Percentiles rank a stretch among this genome's conserved stretches.
Conservation (phyloP, 1,139 yeast genomes). For the Taiozyma sp. region DNA sequence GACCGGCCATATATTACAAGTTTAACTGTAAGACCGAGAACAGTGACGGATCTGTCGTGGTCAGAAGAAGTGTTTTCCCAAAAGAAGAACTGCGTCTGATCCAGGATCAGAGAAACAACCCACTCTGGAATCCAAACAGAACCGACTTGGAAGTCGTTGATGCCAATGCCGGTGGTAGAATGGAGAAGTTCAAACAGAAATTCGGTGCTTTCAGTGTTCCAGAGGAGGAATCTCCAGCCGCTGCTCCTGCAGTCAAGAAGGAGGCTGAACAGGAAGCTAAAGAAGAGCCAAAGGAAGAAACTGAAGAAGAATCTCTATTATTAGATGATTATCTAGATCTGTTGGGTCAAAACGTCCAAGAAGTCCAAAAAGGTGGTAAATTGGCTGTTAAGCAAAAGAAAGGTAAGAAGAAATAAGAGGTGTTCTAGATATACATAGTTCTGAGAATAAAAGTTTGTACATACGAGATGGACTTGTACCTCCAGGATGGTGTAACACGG, state of each 20-base stretch:
- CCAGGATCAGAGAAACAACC: slow-evolving; percentile 80
- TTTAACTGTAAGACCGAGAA: slow-evolving; percentile 84
- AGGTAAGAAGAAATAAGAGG: slow-evolving; percentile 29
- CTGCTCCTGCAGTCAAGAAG: background rate
- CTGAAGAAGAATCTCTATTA: slow-evolving; percentile 22
- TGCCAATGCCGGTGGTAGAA: slow-evolving; percentile 78
- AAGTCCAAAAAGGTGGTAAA: slow-evolving; percentile 60
- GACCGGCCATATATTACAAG: slow-evolving; percentile 90
- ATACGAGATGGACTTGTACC: background rate
- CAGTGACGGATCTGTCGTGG: slow-evolving; percentile 87
- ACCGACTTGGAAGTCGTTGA: slow-evolving; percentile 70
- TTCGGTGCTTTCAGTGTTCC: slow-evolving; percentile 48
- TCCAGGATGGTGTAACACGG: too few species aligned
- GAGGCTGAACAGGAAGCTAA: slow-evolving; percentile 13
- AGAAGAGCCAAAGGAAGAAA: slow-evolving; percentile 15
- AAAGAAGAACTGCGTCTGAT: slow-evolving; percentile 81
- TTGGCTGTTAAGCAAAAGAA: slow-evolving; percentile 48
- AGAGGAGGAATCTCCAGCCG: slow-evolving; percentile 15
- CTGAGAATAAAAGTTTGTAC: background rate
- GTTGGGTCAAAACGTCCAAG: slow-evolving; percentile 56
- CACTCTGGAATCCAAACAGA: slow-evolving; percentile 84
- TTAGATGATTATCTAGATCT: slow-evolving; percentile 54
- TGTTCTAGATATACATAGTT: background rate
- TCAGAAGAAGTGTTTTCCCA: slow-evolving; percentile 82
- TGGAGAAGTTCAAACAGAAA: slow-evolving; percentile 79